phyloP scores from a whole-genome alignment of 192 early-diverging fungal species.

The Coemansia sp. region DNA sequence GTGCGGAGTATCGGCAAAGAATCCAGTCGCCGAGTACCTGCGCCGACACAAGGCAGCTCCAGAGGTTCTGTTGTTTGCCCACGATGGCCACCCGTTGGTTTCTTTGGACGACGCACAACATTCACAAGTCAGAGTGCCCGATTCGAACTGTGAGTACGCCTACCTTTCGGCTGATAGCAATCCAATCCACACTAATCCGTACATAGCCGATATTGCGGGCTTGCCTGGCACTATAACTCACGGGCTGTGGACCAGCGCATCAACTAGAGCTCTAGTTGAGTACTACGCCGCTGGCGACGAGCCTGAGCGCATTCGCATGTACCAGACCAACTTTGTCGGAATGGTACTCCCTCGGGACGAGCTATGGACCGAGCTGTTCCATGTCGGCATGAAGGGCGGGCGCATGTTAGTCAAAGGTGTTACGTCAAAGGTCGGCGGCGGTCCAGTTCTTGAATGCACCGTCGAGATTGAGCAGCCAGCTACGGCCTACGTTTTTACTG shows the following conservation, averaged over 20 bases:
- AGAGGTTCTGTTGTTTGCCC: conserved; percentile 70
- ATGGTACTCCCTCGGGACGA: conserved; percentile 90
- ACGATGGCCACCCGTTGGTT: conserved; percentile 59
- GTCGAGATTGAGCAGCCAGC: conserved; percentile 90
- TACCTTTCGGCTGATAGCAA: conserved; percentile 80
- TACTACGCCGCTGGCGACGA: conserved; percentile 84
- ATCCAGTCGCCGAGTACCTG: conserved; percentile 84
- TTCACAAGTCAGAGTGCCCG: conserved; percentile 55
- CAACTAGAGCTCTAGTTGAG: conserved; percentile 88
- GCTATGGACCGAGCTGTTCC: conserved; percentile 79
- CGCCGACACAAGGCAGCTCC: conserved; percentile 68
- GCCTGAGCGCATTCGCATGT: conserved; percentile 77
- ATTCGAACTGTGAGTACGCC: conserved; percentile 80
- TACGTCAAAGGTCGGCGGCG: conserved; percentile 75
- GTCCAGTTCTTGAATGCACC: conserved; percentile 67
- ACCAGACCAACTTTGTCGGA: conserved; percentile 78
- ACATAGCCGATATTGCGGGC: conserved; percentile 83
- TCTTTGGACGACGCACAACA: not conserved
- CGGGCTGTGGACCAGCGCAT: conserved; percentile 93
- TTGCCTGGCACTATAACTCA: conserved; percentile 91
- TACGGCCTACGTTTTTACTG: conserved; percentile 92
- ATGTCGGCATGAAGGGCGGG: conserved; percentile 92
- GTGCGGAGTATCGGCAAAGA: conserved; percentile 67
- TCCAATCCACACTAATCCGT: conserved; percentile 92
- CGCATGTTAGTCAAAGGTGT: conserved; percentile 89